Evolutionary conservation across 805 yeast genomes (phyloP), one percentile per base, ranked within the genome.

Genomic region (Candida hungchunana): DNA sequence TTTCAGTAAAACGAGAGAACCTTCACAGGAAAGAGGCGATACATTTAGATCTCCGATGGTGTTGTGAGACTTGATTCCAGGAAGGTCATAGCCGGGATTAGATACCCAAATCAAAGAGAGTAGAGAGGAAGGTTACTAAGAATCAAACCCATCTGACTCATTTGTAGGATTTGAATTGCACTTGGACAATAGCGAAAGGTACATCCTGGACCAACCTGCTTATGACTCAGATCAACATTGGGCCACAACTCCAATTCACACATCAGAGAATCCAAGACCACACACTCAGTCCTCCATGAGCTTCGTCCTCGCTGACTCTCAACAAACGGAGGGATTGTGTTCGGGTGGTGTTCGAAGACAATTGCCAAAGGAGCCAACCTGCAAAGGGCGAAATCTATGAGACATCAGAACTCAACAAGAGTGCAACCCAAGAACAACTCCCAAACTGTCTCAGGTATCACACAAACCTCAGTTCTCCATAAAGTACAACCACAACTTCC

Each of bases 31-130:
- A 26, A 9, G 14, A 30, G 6, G 15, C 15, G 20, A 17, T 10
- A 20, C 11, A 11, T 15, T n/a, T 16, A 16, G 6, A 11, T 19
- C 12, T 9, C 18, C 13, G 25, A 28, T 19, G 31, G 25, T 6
- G 30, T 13, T 18, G 31, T 23, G 30, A 38, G 42, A 33, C 38
- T 34, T 33, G 34, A 30, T 33, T 3, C 11, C 26, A 32, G 26
- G 33, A 21, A 19, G 21, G 36, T 4, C 15, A 26, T 31, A 9
- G 18, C 41, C 39, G 45, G 41, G 41, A 37, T 40, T 34, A 39
- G 41, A 37, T 32, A 27, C 32, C 31, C 31, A 17, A 23, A 34
- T 34, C 39, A 16, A 19, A 24, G n/a, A n/a, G n/a, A n/a, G n/a
- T n/a, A 26, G 15, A 13, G 20, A 16, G 13, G 16, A 21, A 18